Percentiles rank a stretch among this genome's conserved stretches.
These are phyloP conservation scores for Perilla frutescens DNA, from an alignment of 257 asterid genomes.

Conservation along the genomic window DNA sequence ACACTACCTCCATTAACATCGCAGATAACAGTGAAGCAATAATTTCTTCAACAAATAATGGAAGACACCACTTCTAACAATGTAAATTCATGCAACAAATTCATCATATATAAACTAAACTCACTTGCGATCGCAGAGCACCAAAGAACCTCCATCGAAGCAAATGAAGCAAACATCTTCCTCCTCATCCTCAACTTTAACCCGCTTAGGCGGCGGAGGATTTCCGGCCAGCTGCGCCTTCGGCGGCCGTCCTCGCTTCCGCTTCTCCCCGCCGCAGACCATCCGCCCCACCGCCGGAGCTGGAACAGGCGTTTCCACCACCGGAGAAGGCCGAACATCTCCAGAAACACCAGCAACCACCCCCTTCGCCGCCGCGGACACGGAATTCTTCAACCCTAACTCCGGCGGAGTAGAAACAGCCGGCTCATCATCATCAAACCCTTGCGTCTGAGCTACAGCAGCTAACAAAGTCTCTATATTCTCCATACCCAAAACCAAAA, in stretches of 20 bases:
- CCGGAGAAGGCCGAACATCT: slow-evolving; percentile 31
- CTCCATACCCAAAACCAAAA: slow-evolving; percentile 36
- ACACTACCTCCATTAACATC: neutral
- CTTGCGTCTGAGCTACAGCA: slow-evolving; percentile 62
- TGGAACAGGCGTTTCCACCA: slow-evolving; percentile 24
- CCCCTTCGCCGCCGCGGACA: slow-evolving; percentile 29
- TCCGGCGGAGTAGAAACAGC: slow-evolving; percentile 25
- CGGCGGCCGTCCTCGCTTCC: slow-evolving; percentile 65
- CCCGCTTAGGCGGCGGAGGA: slow-evolving; percentile 52
- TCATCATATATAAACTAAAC: slow-evolving; percentile 31
- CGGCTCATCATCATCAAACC: slow-evolving; percentile 49
- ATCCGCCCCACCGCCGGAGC: slow-evolving; percentile 36
- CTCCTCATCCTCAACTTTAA: slow-evolving; percentile 57
- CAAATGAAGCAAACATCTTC: slow-evolving; percentile 91
- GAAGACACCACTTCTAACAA: neutral
- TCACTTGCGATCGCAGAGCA: slow-evolving; percentile 89
- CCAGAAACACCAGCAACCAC: slow-evolving; percentile 38
- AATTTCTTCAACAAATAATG: neutral
- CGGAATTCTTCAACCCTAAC: slow-evolving; percentile 30
- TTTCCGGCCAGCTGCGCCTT: slow-evolving; percentile 39
- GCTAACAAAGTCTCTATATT: slow-evolving; percentile 53
- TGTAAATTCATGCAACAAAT: slow-evolving; percentile 8
- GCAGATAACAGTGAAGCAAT: slow-evolving; percentile 9
- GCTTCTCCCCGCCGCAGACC: slow-evolving; percentile 48
- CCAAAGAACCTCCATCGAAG: slow-evolving; percentile 88